A percentile compares a stretch with the other conserved stretches of the same genome.
These are phyloP conservation scores for Physcomitrellopsis africana DNA, from an alignment of 225 moss, liverwort and hornwort species.

Conservation along the genomic window DNA sequence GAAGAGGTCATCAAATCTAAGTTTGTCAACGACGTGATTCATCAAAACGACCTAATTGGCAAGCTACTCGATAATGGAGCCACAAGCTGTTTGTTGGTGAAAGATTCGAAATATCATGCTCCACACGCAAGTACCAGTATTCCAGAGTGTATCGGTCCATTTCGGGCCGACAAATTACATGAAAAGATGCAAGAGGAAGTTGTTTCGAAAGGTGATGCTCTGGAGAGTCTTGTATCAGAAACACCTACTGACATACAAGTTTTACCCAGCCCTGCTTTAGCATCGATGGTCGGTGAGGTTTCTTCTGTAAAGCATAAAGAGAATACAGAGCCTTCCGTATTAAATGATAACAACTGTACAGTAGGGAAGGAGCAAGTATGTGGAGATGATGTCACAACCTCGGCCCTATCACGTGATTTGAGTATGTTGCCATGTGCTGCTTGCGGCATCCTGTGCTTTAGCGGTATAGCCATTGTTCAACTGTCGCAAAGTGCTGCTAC, in stretches of 20 bases:
- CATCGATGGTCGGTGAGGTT: conserved; percentile 28
- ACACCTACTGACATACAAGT: conserved; percentile 28
- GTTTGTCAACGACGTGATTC: conserved; percentile 72
- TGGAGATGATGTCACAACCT: conserved; percentile 31
- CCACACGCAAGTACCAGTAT: conserved; percentile 10
- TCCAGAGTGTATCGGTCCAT: conserved; percentile 20
- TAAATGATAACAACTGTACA: conserved; percentile 20
- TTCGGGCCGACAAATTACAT: conserved; percentile 25
- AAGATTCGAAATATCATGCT: conserved; percentile 47
- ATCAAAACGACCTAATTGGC: conserved; percentile 78
- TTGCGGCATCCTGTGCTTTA: conserved; percentile 89
- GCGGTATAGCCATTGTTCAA: conserved; percentile 84
- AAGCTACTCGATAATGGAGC: conserved; percentile 72
- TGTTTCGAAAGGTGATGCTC: conserved; percentile 16
- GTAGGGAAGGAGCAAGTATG: conserved; percentile 25
- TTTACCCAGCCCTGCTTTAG: conserved; percentile 27
- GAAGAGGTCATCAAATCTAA: conserved; percentile 84
- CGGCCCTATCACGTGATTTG: conserved; percentile 68
- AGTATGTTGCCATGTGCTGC: conserved; percentile 93
- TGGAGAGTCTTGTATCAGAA: conserved; percentile 34
- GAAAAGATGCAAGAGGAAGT: conserved; percentile 33
- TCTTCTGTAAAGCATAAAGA: conserved; percentile 29
- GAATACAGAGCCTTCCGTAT: conserved; percentile 22
- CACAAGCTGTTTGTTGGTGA: conserved; percentile 68
- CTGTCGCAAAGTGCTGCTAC: conserved; percentile 59